Conservation (phyloP, 140 eudicot genomes). For the Cichorium intybus region DNA sequence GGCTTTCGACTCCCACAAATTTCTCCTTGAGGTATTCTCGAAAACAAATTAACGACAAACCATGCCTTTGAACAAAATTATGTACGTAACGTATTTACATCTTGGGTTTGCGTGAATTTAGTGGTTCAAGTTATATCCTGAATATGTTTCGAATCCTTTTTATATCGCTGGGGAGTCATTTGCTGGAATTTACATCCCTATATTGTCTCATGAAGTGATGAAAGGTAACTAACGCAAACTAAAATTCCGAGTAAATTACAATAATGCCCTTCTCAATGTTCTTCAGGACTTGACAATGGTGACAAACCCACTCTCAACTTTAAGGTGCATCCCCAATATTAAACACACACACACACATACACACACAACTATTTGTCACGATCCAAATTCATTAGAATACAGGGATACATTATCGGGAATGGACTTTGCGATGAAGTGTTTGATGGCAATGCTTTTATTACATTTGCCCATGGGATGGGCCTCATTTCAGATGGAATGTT, state of each 20-base stretch:
- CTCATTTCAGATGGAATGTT: slow-evolving; percentile 80
- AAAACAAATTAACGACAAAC: not conserved
- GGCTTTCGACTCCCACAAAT: slow-evolving; percentile 71
- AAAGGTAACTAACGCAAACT: slow-evolving; percentile 51
- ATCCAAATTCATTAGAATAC: slow-evolving; percentile 5
- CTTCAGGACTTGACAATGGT: slow-evolving; percentile 81
- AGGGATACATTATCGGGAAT: slow-evolving; percentile 98
- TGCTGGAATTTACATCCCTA: slow-evolving; percentile 94
- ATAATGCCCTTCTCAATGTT: slow-evolving; percentile 13
- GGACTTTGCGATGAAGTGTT: slow-evolving; percentile 70
- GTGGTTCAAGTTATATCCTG: slow-evolving; percentile 95
- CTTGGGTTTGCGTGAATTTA: slow-evolving; percentile 24
- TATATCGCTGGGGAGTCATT: slow-evolving; percentile 86
- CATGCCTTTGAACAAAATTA: not conserved
- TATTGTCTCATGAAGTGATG: slow-evolving; percentile 70
- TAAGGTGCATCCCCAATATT: slow-evolving; percentile 47
- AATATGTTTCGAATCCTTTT: slow-evolving; percentile 79
- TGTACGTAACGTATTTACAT: not conserved
- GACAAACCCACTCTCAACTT: slow-evolving; percentile 68
- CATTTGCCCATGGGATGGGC: slow-evolving; percentile 97
- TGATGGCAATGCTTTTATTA: slow-evolving; percentile 86
- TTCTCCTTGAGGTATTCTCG: slow-evolving; percentile 69
- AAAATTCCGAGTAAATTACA: not conserved
- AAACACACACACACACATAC: not conserved
- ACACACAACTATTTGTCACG: slow-evolving; percentile 1